phyloP scores from a whole-genome alignment of 2,329 filamentous ascomycete genomes.

The Shiraia bambusicola region DNA sequence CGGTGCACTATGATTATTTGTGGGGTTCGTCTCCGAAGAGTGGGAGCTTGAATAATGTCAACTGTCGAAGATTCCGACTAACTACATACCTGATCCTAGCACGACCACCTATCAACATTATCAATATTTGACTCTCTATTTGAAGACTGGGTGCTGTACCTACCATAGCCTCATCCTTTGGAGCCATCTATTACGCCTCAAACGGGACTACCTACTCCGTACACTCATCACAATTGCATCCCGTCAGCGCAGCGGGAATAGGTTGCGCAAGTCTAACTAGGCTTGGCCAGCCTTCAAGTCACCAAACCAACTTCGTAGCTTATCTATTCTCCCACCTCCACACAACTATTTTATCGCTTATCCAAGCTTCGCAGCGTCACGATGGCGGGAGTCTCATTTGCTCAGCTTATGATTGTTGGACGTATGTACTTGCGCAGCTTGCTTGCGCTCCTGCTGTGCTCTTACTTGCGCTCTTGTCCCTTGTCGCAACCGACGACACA shows the following conservation, averaged over 20 bases:
- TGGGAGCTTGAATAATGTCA: constrained; percentile 10
- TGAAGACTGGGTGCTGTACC: not conserved
- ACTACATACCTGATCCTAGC: too few species aligned
- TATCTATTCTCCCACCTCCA: constrained; percentile 7
- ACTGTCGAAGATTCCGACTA: too few species aligned
- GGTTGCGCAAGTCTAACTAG: constrained; percentile 25
- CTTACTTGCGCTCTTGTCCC: not conserved
- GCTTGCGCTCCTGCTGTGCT: not conserved
- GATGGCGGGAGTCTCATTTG: constrained; percentile 65
- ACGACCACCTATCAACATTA: too few species aligned
- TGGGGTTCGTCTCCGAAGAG: constrained; percentile 18
- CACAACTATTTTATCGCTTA: constrained; percentile 7
- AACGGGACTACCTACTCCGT: constrained; percentile 28
- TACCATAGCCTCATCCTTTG: constrained; percentile 1
- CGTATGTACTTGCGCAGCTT: constrained; percentile 61
- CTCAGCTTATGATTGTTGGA: constrained; percentile 94
- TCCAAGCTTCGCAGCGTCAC: constrained; percentile 7
- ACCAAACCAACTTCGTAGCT: constrained; percentile 17
- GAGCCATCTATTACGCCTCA: constrained; percentile 17
- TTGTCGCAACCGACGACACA: not conserved
- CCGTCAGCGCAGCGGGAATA: constrained; percentile 13
- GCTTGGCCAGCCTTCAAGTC: not conserved
- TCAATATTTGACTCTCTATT: too few species aligned
- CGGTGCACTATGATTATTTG: constrained; percentile 10
- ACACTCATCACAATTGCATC: constrained; percentile 17